These are phyloP conservation scores for Inga oerstediana DNA, from an alignment of 306 rosid species.

Conservation along the genomic window DNA sequence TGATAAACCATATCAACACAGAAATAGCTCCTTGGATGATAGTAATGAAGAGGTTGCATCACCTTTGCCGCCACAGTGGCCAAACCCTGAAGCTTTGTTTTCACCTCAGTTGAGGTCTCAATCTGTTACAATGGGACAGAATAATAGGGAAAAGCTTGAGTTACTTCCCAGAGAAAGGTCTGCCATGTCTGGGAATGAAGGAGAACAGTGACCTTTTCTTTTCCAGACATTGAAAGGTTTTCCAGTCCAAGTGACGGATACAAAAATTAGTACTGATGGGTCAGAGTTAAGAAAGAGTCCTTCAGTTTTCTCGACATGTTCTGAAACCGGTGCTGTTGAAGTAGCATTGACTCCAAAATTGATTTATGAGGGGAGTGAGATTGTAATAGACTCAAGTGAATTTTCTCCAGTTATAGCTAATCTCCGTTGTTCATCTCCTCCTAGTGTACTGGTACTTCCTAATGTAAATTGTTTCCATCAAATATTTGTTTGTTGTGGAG, in stretches of 20 bases:
- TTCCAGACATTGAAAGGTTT: constrained; percentile 45
- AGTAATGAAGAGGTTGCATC: constrained; percentile 41
- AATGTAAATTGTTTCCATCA: neutral
- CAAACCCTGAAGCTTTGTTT: constrained; percentile 39
- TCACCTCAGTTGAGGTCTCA: constrained; percentile 49
- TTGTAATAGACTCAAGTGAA: constrained; percentile 36
- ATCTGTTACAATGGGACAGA: constrained; percentile 46
- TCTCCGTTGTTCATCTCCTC: constrained; percentile 54
- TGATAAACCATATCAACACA: constrained; percentile 25
- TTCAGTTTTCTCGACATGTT: constrained; percentile 52
- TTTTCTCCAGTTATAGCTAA: constrained; percentile 40
- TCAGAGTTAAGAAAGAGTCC: constrained; percentile 55
- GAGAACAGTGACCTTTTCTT: constrained; percentile 34
- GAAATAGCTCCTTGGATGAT: constrained; percentile 50
- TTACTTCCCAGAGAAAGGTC: constrained; percentile 58
- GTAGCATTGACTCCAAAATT: constrained; percentile 36
- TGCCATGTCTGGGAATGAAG: constrained; percentile 36
- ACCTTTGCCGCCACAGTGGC: constrained; percentile 42
- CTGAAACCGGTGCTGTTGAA: constrained; percentile 52
- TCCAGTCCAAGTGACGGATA: constrained; percentile 36
- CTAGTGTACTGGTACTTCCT: constrained; percentile 58
- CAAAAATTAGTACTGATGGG: constrained; percentile 42
- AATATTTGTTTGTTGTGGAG: constrained; percentile 25
- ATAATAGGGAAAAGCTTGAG: constrained; percentile 38
- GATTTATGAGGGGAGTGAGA: constrained; percentile 46